Percentiles rank a stretch among this genome's conserved stretches.
Evolutionary conservation across 139 green algal genomes (phyloP).

Genomic region (Coccomyxa sp.): DNA sequence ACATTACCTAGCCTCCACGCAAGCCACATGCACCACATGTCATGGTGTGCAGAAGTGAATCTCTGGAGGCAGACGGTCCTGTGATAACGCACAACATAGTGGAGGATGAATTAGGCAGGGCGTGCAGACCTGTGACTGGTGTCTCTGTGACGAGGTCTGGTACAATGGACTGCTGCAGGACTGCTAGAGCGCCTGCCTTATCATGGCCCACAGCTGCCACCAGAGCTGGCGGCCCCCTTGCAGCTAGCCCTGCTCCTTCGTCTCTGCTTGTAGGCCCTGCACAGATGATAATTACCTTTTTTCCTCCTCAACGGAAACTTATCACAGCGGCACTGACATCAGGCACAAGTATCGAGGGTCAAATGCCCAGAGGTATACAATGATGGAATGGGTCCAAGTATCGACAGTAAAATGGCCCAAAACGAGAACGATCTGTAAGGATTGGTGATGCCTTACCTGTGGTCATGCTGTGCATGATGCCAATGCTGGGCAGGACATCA

Average conservation of each 20-base stretch:
- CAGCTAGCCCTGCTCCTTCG: too few species aligned
- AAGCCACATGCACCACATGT: too few species aligned
- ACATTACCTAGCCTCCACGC: too few species aligned
- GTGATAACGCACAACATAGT: too few species aligned
- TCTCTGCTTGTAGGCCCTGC: too few species aligned
- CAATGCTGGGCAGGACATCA: slow-evolving; percentile 62
- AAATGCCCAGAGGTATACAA: not conserved
- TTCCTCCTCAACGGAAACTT: too few species aligned
- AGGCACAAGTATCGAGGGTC: too few species aligned
- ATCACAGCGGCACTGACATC: too few species aligned
- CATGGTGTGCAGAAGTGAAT: too few species aligned
- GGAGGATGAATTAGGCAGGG: not conserved
- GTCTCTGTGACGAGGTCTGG: slow-evolving; percentile 78
- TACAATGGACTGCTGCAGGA: slow-evolving; percentile 63
- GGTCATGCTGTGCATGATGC: slow-evolving; percentile 55
- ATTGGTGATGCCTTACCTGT: slow-evolving; percentile 3
- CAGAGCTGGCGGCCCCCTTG: slow-evolving; percentile 25
- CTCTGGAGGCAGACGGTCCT: too few species aligned
- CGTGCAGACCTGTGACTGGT: slow-evolving; percentile 32
- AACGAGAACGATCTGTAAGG: not conserved
- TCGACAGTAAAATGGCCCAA: not conserved
- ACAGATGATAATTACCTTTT: too few species aligned
- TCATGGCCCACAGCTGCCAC: slow-evolving; percentile 61
- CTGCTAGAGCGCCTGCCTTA: slow-evolving; percentile 63
- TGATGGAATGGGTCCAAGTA: not conserved